Base-by-base conservation (phyloP, 257 asterid species). In the Capsicum pubescens region DNA sequence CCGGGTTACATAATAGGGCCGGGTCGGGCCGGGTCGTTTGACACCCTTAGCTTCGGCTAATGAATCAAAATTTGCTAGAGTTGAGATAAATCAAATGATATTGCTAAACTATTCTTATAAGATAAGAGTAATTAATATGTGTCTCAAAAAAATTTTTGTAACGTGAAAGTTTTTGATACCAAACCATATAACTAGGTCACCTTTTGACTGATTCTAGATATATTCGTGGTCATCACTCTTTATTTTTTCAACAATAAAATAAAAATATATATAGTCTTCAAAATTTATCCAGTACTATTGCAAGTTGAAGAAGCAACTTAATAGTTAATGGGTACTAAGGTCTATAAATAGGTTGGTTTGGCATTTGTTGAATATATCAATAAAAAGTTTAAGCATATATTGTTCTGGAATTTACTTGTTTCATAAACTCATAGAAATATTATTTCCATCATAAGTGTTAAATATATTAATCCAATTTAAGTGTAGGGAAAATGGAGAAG, bases 191-290 rank as follows among this genome's bases (percentile, higher is more conserved):
- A 46, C 10, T 72, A 32, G 58, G 79, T 44, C 58, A 10, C 58
- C 19, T 50, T 48, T 50, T 46, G 59, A 72, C 59, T 48, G 58
- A 26, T n/a, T 72, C 39, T 19, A 48, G 2, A 48, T 48, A 72
- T 46, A 10, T 72, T 72, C 59, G 12, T 48, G 80, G 59, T 72
- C 80, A 48, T 6, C 59, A 72, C 42, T 72, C 42, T 21, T 72
- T 12, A 12, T 12, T 32, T 66, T 32, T 19, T 8, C 1, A 0
- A 21, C 5, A 21, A 9, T 21, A 63, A 21, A 61, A 9, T 9
- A 9, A 19, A 3, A 61, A 10, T 61, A 19, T 32, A 12, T 32
- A 12, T 32, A 2, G 21, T 60, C 42, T 64, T 14, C 46, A 66
- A 66, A 11, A 66, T 0, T 2, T 66, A 35, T 66, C 11, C 2